phyloP scores from a whole-genome alignment of 164 flowering plant genomes.

The Aristolochia contorta region DNA sequence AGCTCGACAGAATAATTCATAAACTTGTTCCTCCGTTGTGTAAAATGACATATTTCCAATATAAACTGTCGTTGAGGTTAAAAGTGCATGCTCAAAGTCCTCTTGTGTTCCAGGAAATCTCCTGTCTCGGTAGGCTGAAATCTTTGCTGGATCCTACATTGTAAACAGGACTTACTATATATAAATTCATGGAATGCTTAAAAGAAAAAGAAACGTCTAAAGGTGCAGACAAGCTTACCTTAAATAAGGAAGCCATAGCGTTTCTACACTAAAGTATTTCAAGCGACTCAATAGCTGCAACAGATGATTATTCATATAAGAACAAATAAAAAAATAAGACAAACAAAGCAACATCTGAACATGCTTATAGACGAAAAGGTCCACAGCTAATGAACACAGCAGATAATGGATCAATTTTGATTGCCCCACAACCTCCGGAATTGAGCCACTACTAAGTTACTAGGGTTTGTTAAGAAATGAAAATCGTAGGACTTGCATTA shows the following conservation, averaged over 20 bases:
- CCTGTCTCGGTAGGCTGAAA: constrained; percentile 84
- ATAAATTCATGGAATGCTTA: background rate
- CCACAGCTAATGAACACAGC: too few species aligned
- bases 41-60: constrained; percentile 94
- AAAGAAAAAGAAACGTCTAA: background rate
- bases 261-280: too few species aligned
- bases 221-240: constrained; percentile 5
- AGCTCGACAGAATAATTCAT: constrained; percentile 87
- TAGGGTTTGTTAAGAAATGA: too few species aligned
- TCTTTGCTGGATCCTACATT: constrained; percentile 60
- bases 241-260: constrained; percentile 17
- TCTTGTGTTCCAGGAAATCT: constrained; percentile 88
- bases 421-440: too few species aligned
- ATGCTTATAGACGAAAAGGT: too few species aligned
- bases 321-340: too few species aligned
- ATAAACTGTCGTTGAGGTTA: constrained; percentile 63
- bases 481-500: too few species aligned
- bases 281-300: too few species aligned
- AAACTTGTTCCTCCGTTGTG: constrained; percentile 94
- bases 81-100: constrained; percentile 77
- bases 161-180: background rate
- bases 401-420: too few species aligned
- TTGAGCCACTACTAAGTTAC: too few species aligned
- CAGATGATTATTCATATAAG: too few species aligned
- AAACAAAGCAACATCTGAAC: too few species aligned